Base-by-base conservation (phyloP, 257 asterid species). In the Solanum virginianum region DNA sequence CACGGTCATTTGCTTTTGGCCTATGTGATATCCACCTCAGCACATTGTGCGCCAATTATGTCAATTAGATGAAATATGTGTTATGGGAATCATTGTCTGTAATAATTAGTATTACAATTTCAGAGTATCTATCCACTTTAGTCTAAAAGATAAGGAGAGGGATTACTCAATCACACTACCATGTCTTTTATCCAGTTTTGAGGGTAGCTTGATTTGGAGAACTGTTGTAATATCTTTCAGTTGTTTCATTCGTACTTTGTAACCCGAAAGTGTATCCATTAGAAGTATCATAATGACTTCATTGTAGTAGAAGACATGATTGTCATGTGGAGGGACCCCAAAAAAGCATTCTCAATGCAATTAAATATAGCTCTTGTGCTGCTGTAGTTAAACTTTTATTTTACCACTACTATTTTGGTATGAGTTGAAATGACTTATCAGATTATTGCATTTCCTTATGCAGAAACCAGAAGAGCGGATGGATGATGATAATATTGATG, bases 391-490 rank as follows among this genome's bases (percentile, higher is more conserved):
- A 2, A 26, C 53, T 77, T 49, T 77, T 79, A 29, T 53, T 51
- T 79, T 79, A 79, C 49, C 45, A 10, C 83, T 26, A 16, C 24
- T 22, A 79, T 79, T 53, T 79, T 53, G 83, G 83, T 79, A 51
- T 65, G 65, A 79, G 65, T 17, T 53, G 47, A 51, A 10, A 69
- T 80, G 45, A 36, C 54, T 32, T 29, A 51, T 26, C 57, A 12
- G 60, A 80, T 82, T 32, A 29, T 45, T 53, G 43, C 57, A 29
- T 86, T 20, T 84, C 47, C 51, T 81, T 65, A 59, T 81, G 86
- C 91, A 97, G 99, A 92, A 91, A 87, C 88, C 90, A 17, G 89
- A 87, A 81, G 90, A 92, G 86, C 94, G 88, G 69, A 82, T 85
- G 55, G 85, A 86, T 77, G 89, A 82, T 80, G 89, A 86, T 80